Percentiles rank a stretch among this genome's conserved stretches.
Evolutionary conservation across 805 yeast species (phyloP).

Genomic region (Saturnispora saitoi): DNA sequence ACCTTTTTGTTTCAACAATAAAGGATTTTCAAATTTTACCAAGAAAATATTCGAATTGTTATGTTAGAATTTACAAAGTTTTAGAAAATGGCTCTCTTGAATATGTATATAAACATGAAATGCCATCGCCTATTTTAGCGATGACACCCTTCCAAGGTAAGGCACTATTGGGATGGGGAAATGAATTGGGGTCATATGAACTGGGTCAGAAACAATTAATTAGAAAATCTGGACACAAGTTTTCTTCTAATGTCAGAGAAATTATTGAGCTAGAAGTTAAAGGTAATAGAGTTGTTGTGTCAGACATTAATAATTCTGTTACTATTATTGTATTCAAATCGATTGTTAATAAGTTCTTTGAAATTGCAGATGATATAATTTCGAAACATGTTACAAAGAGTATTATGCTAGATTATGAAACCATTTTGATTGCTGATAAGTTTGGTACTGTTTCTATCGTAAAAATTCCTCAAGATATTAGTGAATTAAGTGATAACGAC

Average conservation of each 20-base stretch:
- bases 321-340: constrained; percentile 47
- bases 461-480: constrained; percentile 45
- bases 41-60: constrained; percentile 18
- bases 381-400: constrained; percentile 59
- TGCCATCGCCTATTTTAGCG: constrained; percentile 40
- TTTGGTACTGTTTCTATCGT: constrained; percentile 73
- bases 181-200: constrained; percentile 51
- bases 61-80: constrained; percentile 32
- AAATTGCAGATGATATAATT: constrained; percentile 62
- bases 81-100: constrained; percentile 31
- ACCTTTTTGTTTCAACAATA: constrained; percentile 41
- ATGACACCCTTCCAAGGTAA: constrained; percentile 49
- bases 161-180: constrained; percentile 50
- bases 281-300: constrained; percentile 55
- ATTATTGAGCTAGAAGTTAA: constrained; percentile 48
- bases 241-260: constrained; percentile 30
- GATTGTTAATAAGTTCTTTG: constrained; percentile 40
- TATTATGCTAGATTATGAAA: constrained; percentile 58
- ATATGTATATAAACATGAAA: constrained; percentile 51
- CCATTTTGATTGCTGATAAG: constrained; percentile 78
- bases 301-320: constrained; percentile 65
- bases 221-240: constrained; percentile 45
- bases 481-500: constrained; percentile 44
- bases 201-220: constrained; percentile 75
- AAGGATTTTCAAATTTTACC: constrained; percentile 27